Base-by-base conservation (phyloP, 2,329 filamentous ascomycete species). In the Fusarium sp. region DNA sequence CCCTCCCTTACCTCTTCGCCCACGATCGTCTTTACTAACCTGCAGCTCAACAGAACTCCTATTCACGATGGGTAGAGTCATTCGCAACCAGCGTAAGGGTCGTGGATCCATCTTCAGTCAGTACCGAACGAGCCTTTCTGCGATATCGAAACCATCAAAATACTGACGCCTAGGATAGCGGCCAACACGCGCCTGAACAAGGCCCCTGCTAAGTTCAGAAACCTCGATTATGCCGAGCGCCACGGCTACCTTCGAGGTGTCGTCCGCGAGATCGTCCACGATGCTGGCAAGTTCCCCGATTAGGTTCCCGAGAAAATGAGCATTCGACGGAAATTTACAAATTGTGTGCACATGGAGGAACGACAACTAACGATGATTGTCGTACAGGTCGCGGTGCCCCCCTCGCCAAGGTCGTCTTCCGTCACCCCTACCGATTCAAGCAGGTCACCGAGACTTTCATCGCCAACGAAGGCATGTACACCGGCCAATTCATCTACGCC, bases 401-500 rank as follows among this genome's bases (percentile, higher is more conserved):
- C 79, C 93, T 99, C 81, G 96, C 96, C 83, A 93, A 93, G 86
- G 94, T 99, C 81, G 86, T 90, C 79, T 99, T 99, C 93, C 94
- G 96, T 80, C 93, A 97, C 86, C 94, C 96, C 79, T 99, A 99
- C 92, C 90, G 91, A 85, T 98, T 93, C 92, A 97, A 97, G 91
- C 91, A 94, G 83, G 87, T 94, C 84, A 95, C 92, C 84, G 94
- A 99, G 91, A 99, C 96, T 78, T 98, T 99, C 91, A 99, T 99
- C 82, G 96, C 96, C 86, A 99, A 98, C 88, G 96, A 98, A 89
- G 96, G 96, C 88, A 98, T 98, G 94, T 99, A 98, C 93, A 98
- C 96, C 77, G 96, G 96, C 83, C 96, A 99, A 86, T 99, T 99
- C 90, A 94, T 99, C 91, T 99, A 99, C 87, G 96, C 95, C 82